Conservation (phyloP, 1,284 basidiomycete genomes). For the Austropuccinia psidii region DNA sequence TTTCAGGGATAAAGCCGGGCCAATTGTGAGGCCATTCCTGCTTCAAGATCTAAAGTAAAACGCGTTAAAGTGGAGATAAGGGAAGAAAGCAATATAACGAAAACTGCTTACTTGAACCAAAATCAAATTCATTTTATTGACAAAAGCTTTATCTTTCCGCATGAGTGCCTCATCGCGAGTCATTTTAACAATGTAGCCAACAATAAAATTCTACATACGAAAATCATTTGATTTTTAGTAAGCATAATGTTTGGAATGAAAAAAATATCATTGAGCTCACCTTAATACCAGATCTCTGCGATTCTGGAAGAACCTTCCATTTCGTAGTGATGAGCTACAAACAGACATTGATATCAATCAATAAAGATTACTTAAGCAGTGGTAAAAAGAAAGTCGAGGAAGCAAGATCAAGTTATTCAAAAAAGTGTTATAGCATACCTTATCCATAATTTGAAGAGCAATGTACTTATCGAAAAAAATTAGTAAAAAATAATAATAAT, state of each 20-base stretch:
- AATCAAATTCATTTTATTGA: slow-evolving; percentile 95
- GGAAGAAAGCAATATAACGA: not conserved
- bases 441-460: slow-evolving; percentile 87
- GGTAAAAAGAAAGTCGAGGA: not conserved
- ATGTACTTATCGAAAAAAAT: slow-evolving; percentile 51
- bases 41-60: slow-evolving; percentile 67
- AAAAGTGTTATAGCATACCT: slow-evolving; percentile 8
- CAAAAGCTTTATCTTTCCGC: slow-evolving; percentile 85
- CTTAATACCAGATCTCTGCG: slow-evolving; percentile 62
- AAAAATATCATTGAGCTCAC: not conserved
- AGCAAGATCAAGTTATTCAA: not conserved
- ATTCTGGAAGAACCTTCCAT: slow-evolving; percentile 93
- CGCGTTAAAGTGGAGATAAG: not conserved
- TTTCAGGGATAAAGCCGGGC: slow-evolving; percentile 96
- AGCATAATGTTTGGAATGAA: not conserved
- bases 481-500: not conserved
- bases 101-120: slow-evolving; percentile 59
- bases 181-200: slow-evolving; percentile 83
- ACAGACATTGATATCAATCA: not conserved
- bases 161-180: slow-evolving; percentile 79
- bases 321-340: slow-evolving; percentile 72
- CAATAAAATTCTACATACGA: slow-evolving; percentile 94
- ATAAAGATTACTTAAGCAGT: not conserved
- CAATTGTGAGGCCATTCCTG: slow-evolving; percentile 99
- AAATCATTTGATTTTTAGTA: not conserved